These are phyloP conservation scores for Yamadazyma mexicana DNA, from an alignment of 1,139 yeast species.

Conservation along the genomic window DNA sequence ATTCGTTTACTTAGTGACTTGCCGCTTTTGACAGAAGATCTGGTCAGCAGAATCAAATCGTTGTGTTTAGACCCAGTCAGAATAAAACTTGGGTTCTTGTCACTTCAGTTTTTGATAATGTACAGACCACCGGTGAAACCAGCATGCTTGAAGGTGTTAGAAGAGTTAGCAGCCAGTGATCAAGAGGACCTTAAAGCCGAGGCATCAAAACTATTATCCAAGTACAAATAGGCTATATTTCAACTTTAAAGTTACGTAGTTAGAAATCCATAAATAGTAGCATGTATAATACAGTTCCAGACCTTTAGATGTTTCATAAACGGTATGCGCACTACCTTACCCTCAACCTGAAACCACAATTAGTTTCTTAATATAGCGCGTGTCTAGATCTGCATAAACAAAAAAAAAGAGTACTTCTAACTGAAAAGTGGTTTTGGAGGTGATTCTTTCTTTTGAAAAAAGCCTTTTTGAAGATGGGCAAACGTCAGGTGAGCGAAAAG, in stretches of 20 bases:
- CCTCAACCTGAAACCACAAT: too few relatives aligned
- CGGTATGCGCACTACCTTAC: too few relatives aligned
- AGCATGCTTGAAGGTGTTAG: conserved; percentile 64
- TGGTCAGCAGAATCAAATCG: conserved; percentile 66
- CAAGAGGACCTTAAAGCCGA: conserved; percentile 58
- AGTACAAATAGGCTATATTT: conserved; percentile 30
- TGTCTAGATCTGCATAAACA: too few relatives aligned
- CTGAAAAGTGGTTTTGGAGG: too few relatives aligned
- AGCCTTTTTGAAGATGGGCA: not conserved
- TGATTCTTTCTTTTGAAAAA: not conserved
- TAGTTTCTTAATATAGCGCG: too few relatives aligned
- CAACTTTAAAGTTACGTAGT: too few relatives aligned
- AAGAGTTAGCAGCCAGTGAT: conserved; percentile 51
- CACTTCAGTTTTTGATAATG: conserved; percentile 80
- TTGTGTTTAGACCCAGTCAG: conserved; percentile 87
- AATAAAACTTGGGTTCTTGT: conserved; percentile 74
- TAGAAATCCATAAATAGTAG: too few relatives aligned
- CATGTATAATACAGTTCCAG: not conserved
- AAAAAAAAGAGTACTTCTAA: not conserved
- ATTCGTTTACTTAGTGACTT: conserved; percentile 82
- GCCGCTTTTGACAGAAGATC: conserved; percentile 65
- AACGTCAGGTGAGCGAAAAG: not conserved
- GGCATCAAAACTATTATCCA: conserved; percentile 52
- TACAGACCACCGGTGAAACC: conserved; percentile 82
- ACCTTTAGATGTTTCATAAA: too few relatives aligned